phyloP scores from a whole-genome alignment of 805 yeast species.

The Lipomyces spencermartinsiae region DNA sequence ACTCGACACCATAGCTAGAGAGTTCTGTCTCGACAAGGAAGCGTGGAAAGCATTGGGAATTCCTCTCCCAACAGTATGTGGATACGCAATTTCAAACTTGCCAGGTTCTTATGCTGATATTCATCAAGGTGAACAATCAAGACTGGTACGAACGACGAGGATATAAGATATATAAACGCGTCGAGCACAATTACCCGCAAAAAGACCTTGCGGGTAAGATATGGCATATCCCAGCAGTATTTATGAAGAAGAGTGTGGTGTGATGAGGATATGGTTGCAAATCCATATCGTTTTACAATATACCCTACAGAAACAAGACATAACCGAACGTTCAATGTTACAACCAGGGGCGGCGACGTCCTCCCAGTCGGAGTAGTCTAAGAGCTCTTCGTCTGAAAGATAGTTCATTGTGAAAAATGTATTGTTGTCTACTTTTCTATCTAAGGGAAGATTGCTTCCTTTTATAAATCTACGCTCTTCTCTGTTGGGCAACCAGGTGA shows the following conservation, averaged over 20 bases:
- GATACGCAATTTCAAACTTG: not conserved
- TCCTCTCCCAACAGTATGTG: not conserved
- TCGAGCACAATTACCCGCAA: not conserved
- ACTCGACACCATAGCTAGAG: not conserved
- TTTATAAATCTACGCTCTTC: no score
- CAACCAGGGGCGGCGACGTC: no score
- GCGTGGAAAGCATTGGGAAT: not conserved
- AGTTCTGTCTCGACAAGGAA: not conserved
- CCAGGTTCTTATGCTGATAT: not conserved
- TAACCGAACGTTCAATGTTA: no score
- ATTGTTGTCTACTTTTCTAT: no score
- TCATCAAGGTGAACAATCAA: not conserved
- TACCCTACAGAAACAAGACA: no score
- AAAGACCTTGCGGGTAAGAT: not conserved
- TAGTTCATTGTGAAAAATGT: no score
- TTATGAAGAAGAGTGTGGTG: not conserved
- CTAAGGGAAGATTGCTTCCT: no score
- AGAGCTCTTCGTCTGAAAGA: no score
- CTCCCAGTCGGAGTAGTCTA: no score
- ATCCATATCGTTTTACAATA: no score
- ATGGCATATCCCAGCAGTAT: not conserved
- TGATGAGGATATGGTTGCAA: no score
- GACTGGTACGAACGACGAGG: slow-evolving; percentile 3
- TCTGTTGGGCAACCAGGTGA: no score
- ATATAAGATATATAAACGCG: not conserved